These are phyloP conservation scores for Waltergamsia citrina DNA, from an alignment of 2,329 filamentous ascomycete genomes.

Conservation along the genomic window DNA sequence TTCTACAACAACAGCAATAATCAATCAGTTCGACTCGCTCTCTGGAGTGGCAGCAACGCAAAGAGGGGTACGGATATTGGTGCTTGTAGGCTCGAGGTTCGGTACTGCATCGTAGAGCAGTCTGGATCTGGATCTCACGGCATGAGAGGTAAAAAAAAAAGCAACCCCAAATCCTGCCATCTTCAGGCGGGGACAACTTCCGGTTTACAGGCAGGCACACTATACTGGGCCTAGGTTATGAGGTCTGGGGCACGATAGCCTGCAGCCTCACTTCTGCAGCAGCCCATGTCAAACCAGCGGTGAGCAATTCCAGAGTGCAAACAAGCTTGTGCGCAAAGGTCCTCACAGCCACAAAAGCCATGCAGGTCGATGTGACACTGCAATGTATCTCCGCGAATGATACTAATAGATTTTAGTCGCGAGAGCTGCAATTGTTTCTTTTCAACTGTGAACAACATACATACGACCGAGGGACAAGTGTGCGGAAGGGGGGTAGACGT, in stretches of 20 bases:
- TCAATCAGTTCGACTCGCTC: too few relatives aligned
- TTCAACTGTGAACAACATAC: not conserved
- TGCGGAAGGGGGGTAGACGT: too few relatives aligned
- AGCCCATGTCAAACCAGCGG: constrained; percentile 4
- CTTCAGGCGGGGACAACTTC: too few relatives aligned
- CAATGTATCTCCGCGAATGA: not conserved
- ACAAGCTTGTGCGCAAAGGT: not conserved
- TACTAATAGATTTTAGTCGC: too few relatives aligned
- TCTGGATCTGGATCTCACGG: not conserved
- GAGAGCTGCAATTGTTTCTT: too few relatives aligned
- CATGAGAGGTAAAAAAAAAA: not conserved
- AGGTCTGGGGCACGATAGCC: not conserved
- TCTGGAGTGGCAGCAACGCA: too few relatives aligned
- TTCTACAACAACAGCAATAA: too few relatives aligned
- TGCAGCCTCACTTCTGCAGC: constrained; percentile 1
- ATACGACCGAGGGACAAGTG: not conserved
- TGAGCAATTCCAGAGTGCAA: not conserved
- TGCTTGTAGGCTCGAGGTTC: not conserved
- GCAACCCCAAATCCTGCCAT: not conserved
- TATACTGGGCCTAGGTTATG: not conserved
- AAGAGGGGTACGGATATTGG: too few relatives aligned
- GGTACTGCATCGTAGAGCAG: not conserved
- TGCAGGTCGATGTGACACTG: not conserved
- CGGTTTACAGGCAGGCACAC: not conserved
- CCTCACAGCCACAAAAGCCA: not conserved